Evolutionary conservation across 2,329 filamentous ascomycete genomes (phyloP).

Genomic region (Lecanosticta acicola): DNA sequence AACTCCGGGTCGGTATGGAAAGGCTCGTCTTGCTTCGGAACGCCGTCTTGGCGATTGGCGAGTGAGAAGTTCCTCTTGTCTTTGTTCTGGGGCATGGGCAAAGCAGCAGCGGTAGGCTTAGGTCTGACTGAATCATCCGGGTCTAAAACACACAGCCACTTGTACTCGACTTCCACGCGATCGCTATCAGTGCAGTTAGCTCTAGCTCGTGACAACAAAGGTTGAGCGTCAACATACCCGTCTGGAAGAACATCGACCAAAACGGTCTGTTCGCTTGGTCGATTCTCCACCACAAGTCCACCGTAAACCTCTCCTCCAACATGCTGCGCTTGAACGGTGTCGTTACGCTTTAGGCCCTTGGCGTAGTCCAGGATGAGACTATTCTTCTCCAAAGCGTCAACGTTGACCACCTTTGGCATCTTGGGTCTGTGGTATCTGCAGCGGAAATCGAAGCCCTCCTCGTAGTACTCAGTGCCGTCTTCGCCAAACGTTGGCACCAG

Average conservation of each 20-base stretch:
- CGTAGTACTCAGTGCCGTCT: slow-evolving; percentile 86
- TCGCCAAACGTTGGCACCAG: slow-evolving; percentile 81
- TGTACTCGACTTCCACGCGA: slow-evolving; percentile 74
- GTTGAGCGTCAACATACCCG: slow-evolving; percentile 54
- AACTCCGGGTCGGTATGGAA: slow-evolving; percentile 43
- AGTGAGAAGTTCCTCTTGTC: slow-evolving; percentile 44
- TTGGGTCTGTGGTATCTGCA: slow-evolving; percentile 92
- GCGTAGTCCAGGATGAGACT: slow-evolving; percentile 64
- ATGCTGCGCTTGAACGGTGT: slow-evolving; percentile 83
- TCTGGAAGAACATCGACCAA: slow-evolving; percentile 79
- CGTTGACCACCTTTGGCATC: slow-evolving; percentile 61
- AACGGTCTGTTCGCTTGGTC: slow-evolving; percentile 65
- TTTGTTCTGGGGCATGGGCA: slow-evolving; percentile 57
- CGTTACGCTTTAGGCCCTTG: slow-evolving; percentile 60
- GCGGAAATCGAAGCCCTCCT: slow-evolving; percentile 85
- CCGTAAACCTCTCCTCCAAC: slow-evolving; percentile 83
- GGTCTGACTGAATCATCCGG: slow-evolving; percentile 63
- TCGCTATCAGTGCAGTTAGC: slow-evolving; percentile 46
- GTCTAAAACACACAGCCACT: slow-evolving; percentile 71
- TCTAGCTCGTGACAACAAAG: slow-evolving; percentile 7
- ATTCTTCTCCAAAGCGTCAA: slow-evolving; percentile 63
- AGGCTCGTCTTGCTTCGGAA: slow-evolving; percentile 43
- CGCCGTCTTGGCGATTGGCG: slow-evolving; percentile 46
- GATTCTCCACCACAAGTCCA: slow-evolving; percentile 79
- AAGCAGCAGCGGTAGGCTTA: slow-evolving; percentile 68